A percentile compares a stretch with the other conserved stretches of the same genome.
These are phyloP conservation scores for Phytophthora citricola DNA, from an alignment of 352 stramenopile genomes.

Conservation along the genomic window DNA sequence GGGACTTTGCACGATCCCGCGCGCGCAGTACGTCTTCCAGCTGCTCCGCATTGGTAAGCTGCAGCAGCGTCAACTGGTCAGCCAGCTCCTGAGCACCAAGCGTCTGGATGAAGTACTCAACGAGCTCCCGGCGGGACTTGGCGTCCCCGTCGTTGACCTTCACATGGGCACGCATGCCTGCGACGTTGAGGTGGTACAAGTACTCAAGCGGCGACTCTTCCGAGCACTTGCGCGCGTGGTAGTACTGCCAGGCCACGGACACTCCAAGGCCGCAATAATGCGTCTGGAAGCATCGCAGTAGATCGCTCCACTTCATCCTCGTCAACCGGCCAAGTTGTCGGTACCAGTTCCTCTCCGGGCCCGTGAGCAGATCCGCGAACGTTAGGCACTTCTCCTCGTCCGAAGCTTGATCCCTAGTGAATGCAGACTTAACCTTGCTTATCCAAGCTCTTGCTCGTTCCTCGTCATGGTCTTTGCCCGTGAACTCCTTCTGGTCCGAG, in stretches of 20 bases:
- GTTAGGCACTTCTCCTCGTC: no score
- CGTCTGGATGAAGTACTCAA: constrained; percentile 24
- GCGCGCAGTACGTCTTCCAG: constrained; percentile 6
- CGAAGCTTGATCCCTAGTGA: no score
- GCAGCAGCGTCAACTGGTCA: not conserved
- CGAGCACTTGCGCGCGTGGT: constrained; percentile 1
- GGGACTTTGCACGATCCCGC: not conserved
- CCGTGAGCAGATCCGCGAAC: constrained; percentile 7
- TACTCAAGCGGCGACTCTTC: constrained; percentile 16
- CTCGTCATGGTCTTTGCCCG: constrained; percentile 3
- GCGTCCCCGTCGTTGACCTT: constrained; percentile 2
- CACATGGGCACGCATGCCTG: constrained; percentile 6
- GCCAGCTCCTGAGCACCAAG: constrained; percentile 13
- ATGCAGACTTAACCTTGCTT: constrained; percentile 7
- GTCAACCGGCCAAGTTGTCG: not conserved
- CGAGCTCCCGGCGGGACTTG: constrained; percentile 5
- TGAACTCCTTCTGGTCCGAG: constrained; percentile 8
- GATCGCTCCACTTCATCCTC: no score
- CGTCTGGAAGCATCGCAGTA: not conserved
- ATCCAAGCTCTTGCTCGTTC: constrained; percentile 2
- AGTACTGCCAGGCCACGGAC: not conserved
- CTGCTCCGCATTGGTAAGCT: not conserved
- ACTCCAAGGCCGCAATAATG: constrained; percentile 2
- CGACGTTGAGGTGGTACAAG: constrained; percentile 5
- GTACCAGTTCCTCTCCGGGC: not conserved